Evolutionary conservation across 139 green algal genomes (phyloP), one percentile per base, ranked within the genome.

Genomic region (Chlorella sp.): DNA sequence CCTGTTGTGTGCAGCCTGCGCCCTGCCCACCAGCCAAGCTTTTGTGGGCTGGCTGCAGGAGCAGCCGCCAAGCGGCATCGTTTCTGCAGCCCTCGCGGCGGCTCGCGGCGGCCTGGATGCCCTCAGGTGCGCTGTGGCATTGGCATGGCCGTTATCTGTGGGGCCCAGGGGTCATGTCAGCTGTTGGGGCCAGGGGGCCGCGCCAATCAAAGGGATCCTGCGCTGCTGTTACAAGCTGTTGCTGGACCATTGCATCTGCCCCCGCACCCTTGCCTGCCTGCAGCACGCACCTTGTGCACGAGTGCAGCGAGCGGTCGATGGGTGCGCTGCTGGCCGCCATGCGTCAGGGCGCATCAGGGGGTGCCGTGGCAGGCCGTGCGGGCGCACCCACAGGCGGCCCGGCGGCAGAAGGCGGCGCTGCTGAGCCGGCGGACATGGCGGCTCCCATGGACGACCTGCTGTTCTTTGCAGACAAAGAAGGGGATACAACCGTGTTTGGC

Each of bases 1-100:
- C 28, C 38, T n/a, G 32, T 7, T 79, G 40, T 36, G 4, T 38
- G 56, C 76, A 82, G 76, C 76, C 24, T 40, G 54, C 76, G 40
- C 28, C 38, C 24, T 82, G 56, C 77, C 77, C 2, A 26, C 41
- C 58, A 83, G 77, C 77, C 77, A 83, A 32, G 77, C 58, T 0
- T 83, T 73, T 73, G 77, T 83, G 77, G 77, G 58, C 28, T 83
- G 77, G 77, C 60, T 83, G 77, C 40, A 38, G 8, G 58, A 73
- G 36, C 77, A 83, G 77, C 77, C 77, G 11, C 77, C 77, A 16
- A 83, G 77, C 60, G 67, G 58, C 60, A 83, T 83, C 34, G 77
- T 83, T 40, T 69, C 77, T 26, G 60, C 77, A 0, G 77, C 77
- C 40, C 77, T 83, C 19, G 77, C 43, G 1, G 60, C 77, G 1